Conservation (phyloP, 306 rosid species). For the Medicago truncatula region MtrunA17r5.0-ANR NC_053043.1:31927001-31927500, state of each 20-base stretch:
- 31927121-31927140: slow-evolving; percentile 53
- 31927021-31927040: slow-evolving; percentile 63
- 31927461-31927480: slow-evolving; percentile 68
- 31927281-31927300: slow-evolving; percentile 68
- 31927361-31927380: slow-evolving; percentile 30
- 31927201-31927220: slow-evolving; percentile 61
- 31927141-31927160: slow-evolving; percentile 51
- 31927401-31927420: slow-evolving; percentile 63
- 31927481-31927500: slow-evolving; percentile 61
- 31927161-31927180: slow-evolving; percentile 67
- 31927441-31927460: slow-evolving; percentile 72
- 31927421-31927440: slow-evolving; percentile 68
- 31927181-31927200: slow-evolving; percentile 63
- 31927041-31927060: slow-evolving; percentile 37
- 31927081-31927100: slow-evolving; percentile 59
- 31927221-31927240: slow-evolving; percentile 65
- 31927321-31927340: slow-evolving; percentile 41
- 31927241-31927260: slow-evolving; percentile 59
- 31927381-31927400: neutral
- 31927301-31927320: slow-evolving; percentile 58
- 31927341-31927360: slow-evolving; percentile 31
- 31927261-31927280: slow-evolving; percentile 71
- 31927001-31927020: slow-evolving; percentile 55
- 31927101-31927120: slow-evolving; percentile 55
- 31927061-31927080: slow-evolving; percentile 46